Conservation (phyloP, 2,329 filamentous ascomycete genomes). For the Fusarium pseudonygamai region DNA sequence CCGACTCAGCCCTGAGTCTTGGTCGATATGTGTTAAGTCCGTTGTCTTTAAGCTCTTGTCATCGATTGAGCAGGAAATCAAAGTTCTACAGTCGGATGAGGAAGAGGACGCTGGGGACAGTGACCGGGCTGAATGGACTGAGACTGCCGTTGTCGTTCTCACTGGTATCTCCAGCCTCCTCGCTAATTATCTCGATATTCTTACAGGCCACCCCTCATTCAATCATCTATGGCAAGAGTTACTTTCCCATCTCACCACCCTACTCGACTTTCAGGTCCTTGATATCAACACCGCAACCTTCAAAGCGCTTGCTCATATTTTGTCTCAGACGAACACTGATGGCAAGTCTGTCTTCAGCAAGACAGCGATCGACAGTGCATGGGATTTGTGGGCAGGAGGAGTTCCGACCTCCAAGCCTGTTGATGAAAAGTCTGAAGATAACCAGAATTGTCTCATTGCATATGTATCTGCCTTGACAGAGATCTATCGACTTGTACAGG, state of each 20-base stretch:
- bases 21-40: slow-evolving; percentile 82
- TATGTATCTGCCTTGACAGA: slow-evolving; percentile 81
- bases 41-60: slow-evolving; percentile 83
- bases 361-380: slow-evolving; percentile 67
- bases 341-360: slow-evolving; percentile 57
- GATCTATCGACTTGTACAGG: slow-evolving; percentile 78
- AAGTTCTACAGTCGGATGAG: slow-evolving; percentile 49
- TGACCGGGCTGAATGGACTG: slow-evolving; percentile 70
- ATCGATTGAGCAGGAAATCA: slow-evolving; percentile 70
- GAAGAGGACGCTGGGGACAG: slow-evolving; percentile 53
- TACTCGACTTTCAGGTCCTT: slow-evolving; percentile 71
- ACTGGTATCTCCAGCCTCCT: slow-evolving; percentile 78
- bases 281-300: slow-evolving; percentile 78
- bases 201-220: slow-evolving; percentile 74
- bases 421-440: slow-evolving; percentile 61
- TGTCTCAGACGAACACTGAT: slow-evolving; percentile 61
- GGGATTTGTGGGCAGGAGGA: slow-evolving; percentile 75
- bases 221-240: slow-evolving; percentile 79
- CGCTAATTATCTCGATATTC: slow-evolving; percentile 77
- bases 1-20: slow-evolving; percentile 78
- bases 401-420: slow-evolving; percentile 61
- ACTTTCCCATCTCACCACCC: slow-evolving; percentile 71
- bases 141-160: slow-evolving; percentile 78
- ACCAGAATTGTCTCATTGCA: slow-evolving; percentile 85
- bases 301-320: slow-evolving; percentile 70